A percentile compares a stretch with the other conserved stretches of the same genome.
These are phyloP conservation scores for Epichloe glyceriae DNA, from an alignment of 2,329 filamentous ascomycete genomes.

Conservation along the genomic window DNA sequence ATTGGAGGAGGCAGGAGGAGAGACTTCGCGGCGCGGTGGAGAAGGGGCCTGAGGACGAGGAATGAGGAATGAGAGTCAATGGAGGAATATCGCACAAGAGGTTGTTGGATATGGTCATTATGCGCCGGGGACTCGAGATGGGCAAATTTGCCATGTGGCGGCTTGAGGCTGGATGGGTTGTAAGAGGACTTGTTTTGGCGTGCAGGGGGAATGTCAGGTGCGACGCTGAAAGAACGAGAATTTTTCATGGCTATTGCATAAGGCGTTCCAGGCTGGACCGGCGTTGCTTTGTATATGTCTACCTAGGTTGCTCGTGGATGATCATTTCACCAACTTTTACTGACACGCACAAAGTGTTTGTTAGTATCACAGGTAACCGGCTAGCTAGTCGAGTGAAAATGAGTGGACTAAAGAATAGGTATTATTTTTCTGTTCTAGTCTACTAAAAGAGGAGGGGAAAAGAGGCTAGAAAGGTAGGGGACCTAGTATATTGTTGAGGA, in stretches of 20 bases:
- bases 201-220: background rate
- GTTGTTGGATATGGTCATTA: too few species aligned
- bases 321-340: too few species aligned
- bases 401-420: too few species aligned
- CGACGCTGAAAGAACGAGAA: background rate
- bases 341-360: too few species aligned
- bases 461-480: too few species aligned
- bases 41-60: constrained; percentile 18
- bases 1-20: constrained; percentile 79
- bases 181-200: background rate
- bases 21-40: constrained; percentile 35
- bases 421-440: too few species aligned
- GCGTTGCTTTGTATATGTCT: background rate
- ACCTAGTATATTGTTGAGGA: too few species aligned
- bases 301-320: background rate
- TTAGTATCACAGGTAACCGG: too few species aligned
- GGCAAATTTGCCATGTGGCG: too few species aligned
- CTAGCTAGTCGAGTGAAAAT: too few species aligned
- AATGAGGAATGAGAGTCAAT: background rate
- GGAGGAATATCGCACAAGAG: too few species aligned
- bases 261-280: background rate
- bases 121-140: background rate
- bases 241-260: background rate
- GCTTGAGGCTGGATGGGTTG: background rate
- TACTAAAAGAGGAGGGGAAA: too few species aligned